Evolutionary conservation across 1,139 yeast species (phyloP), one percentile per base, ranked within the genome.

Genomic region (Wickerhamiella pararugosa): DNA sequence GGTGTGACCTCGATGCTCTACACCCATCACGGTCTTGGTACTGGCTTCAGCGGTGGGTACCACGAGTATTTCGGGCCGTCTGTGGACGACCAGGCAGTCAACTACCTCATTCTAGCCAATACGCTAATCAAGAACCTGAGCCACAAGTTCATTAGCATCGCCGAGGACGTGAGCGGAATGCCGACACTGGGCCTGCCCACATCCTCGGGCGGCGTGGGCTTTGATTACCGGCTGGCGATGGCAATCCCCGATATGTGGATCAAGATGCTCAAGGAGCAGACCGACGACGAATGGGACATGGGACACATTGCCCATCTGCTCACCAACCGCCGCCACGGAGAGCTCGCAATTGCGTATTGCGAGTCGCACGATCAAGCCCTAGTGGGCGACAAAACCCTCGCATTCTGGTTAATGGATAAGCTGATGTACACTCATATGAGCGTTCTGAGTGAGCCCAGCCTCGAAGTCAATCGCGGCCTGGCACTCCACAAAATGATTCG

Each of bases 241-340:
- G 97, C 97, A 1, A 70, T 90, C 47, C 98, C 98, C 5, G 98
- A 90, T 61, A 87, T 87, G 97, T 90, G 98, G 97, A 90, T 90
- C 63, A 90, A 90, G 61, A 64, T 86, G 41, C 64, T 90, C 53
- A 90, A 90, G 59, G 96, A 87, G 57, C 66, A 71, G 49, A 56
- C 64, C 32, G 98, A 90, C 59, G 95, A 87, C 49, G 80, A 84
- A 43, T 90, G 98, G 98, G 86, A 87, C 55, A 61, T 90, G 65
- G 87, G 80, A 30, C 67, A 70, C 47, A 84, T 90, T 46, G 79
- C 78, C 25, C 79, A 74, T 56, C 83, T 94, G 1, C 70, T 90
- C 53, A 78, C 94, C 36, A 90, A 90, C 64, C 72, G 98, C 55
- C 74, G 98, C 52, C 76, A 86, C 59, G 76, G 78, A 34, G 98